phyloP scores from a whole-genome alignment of 2,329 filamentous ascomycete species.

The Epichloe sibirici region DNA sequence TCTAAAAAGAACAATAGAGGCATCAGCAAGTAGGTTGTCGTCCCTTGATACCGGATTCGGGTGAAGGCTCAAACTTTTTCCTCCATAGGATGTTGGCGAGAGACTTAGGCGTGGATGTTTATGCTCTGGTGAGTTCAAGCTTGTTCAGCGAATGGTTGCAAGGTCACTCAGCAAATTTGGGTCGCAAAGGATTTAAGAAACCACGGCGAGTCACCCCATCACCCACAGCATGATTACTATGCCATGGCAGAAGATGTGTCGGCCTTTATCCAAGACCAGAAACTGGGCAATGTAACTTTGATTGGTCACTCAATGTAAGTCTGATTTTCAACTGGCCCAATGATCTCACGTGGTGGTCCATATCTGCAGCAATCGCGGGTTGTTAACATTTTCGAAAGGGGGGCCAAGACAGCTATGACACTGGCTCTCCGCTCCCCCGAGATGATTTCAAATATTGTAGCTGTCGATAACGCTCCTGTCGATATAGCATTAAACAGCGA shows the following conservation, averaged over 20 bases:
- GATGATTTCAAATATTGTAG: constrained; percentile 57
- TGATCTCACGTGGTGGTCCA: neutral
- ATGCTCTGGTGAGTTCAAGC: constrained; percentile 52
- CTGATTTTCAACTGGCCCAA: neutral
- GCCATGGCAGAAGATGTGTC: constrained; percentile 76
- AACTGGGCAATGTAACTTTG: constrained; percentile 57
- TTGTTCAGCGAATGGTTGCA: neutral
- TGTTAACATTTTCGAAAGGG: constrained; percentile 41
- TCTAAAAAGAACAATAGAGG: constrained; percentile 91
- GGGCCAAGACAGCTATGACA: constrained; percentile 86
- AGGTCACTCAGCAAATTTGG: neutral
- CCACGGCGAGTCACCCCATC: constrained; percentile 81
- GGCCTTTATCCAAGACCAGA: constrained; percentile 61
- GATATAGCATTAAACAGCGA: constrained; percentile 62
- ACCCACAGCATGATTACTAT: constrained; percentile 62
- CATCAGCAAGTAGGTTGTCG: constrained; percentile 74
- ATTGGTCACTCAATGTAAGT: constrained; percentile 88
- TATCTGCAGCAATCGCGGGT: neutral
- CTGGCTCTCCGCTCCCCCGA: constrained; percentile 61
- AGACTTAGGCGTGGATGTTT: constrained; percentile 69
- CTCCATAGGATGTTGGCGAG: constrained; percentile 58
- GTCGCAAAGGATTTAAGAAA: constrained; percentile 67
- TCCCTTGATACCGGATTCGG: neutral
- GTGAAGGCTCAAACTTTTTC: neutral
- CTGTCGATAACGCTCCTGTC: constrained; percentile 86